Evolutionary conservation across 805 yeast genomes (phyloP), one percentile per base, ranked within the genome.

Genomic region (Saturnispora ahearnii): DNA sequence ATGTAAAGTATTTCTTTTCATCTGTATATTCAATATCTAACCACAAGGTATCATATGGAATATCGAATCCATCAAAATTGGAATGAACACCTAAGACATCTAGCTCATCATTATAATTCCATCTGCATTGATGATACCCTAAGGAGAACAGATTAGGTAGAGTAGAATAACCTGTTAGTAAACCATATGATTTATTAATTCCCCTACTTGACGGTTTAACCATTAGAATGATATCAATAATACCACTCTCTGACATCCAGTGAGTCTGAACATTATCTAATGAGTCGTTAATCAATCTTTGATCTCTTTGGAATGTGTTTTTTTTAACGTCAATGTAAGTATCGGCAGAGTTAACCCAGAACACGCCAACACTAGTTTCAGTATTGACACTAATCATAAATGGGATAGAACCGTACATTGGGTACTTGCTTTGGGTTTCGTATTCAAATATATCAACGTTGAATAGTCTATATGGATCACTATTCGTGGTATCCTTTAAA

Each of bases 361-460:
- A 89, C 9, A 91, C 64, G 13, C 96, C 98, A 10, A 80, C 78
- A 2, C 90, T 71, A 2, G 72, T 58, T 0, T 68, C 75, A 0
- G 77, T 72, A 46, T 77, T 79, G 15, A 77, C 78, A 0, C 88
- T 93, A 46, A 87, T 68, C 76, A 93, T 73, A 42, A 90, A 79
- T 3, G 99, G 99, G 57, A 93, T 87, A 0, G 95, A 72, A 1
- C 99, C 99, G 61, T 93, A 93, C 96, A 90, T 89, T 43, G 98
- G 88, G 73, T 84, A 73, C 50, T 81, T 79, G 36, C 95, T 83
- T 53, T 86, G 78, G 2, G 82, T 73, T 57, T 87, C 95, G 63
- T 93, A 93, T 66, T 93, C 97, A 66, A 93, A 93, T 33, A 91
- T 91, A 63, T 93, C 99, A 29, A 90, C 97, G 58, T 93, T 91